A percentile compares a stretch with the other conserved stretches of the same genome.
Conservation (phyloP, 73 alveolate species). For the Stentor coeruleus region DNA sequence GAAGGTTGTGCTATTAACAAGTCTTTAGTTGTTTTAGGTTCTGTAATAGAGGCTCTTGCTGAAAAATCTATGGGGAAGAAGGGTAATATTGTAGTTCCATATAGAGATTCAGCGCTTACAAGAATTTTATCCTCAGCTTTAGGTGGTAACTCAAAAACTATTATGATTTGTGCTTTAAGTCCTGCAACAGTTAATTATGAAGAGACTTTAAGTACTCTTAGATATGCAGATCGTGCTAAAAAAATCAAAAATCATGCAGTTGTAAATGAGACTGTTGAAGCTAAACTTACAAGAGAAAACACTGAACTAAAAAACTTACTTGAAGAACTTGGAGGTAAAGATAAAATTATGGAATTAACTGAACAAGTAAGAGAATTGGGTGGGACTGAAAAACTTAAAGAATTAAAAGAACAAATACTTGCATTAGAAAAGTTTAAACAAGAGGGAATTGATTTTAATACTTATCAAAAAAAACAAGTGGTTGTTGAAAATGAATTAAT, state of each 20-base stretch:
- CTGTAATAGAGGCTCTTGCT: too few relatives aligned
- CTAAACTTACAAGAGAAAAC: conserved; percentile 89
- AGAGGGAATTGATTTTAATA: neutral
- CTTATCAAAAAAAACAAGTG: neutral
- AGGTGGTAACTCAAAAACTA: neutral
- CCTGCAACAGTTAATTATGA: neutral
- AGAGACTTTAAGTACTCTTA: neutral
- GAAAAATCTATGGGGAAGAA: neutral
- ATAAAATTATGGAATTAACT: conserved; percentile 78
- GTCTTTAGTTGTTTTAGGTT: neutral
- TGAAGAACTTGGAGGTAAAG: conserved; percentile 51
- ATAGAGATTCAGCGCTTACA: neutral
- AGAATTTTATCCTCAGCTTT: neutral
- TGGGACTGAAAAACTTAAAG: neutral
- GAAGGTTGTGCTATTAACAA: neutral
- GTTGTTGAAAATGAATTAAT: conserved; percentile 31
- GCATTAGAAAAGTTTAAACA: neutral
- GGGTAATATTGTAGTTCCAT: neutral
- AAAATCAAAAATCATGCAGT: too few relatives aligned
- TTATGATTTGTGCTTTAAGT: neutral
- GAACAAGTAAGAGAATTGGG: conserved; percentile 83
- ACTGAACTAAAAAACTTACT: conserved; percentile 71
- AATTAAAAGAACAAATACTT: conserved; percentile 40
- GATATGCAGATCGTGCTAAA: neutral
- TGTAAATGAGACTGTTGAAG: too few relatives aligned